phyloP scores from a whole-genome alignment of 2,329 filamentous ascomycete genomes.

The Mycosphaerella sp. region DNA sequence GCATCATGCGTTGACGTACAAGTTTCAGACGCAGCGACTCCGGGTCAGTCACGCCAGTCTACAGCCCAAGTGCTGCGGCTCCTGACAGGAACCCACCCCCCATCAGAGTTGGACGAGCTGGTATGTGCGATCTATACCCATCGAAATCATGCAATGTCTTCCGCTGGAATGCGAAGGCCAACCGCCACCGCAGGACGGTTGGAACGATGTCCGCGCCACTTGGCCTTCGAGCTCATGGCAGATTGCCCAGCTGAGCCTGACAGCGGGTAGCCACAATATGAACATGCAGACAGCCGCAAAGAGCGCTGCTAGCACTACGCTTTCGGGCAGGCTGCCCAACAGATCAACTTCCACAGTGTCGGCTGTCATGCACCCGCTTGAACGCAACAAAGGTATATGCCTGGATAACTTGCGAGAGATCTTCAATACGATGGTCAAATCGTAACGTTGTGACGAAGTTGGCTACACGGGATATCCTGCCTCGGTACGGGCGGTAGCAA shows the following conservation, averaged over 20 bases:
- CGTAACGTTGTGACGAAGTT: no score
- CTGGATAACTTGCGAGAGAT: no score
- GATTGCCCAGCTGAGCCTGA: background rate
- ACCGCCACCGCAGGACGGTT: background rate
- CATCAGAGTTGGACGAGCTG: background rate
- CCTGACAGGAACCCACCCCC: no score
- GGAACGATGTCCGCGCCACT: no score
- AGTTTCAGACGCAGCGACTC: background rate
- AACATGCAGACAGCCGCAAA: background rate
- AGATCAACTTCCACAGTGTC: background rate
- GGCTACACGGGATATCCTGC: background rate
- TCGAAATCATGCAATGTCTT: background rate
- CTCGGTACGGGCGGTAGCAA: background rate
- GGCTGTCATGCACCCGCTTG: no score
- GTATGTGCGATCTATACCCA: background rate
- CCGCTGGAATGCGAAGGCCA: background rate
- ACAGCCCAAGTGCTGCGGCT: background rate
- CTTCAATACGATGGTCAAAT: no score
- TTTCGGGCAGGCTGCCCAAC: background rate
- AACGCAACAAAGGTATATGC: no score
- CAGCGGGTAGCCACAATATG: conserved; percentile 2
- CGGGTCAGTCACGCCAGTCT: background rate
- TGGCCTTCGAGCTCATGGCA: background rate
- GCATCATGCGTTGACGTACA: conserved; percentile 4
- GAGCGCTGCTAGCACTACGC: background rate